Evolutionary conservation across 2,329 filamentous ascomycete genomes (phyloP).

Genomic region (Diaporthe aspalathi): DNA sequence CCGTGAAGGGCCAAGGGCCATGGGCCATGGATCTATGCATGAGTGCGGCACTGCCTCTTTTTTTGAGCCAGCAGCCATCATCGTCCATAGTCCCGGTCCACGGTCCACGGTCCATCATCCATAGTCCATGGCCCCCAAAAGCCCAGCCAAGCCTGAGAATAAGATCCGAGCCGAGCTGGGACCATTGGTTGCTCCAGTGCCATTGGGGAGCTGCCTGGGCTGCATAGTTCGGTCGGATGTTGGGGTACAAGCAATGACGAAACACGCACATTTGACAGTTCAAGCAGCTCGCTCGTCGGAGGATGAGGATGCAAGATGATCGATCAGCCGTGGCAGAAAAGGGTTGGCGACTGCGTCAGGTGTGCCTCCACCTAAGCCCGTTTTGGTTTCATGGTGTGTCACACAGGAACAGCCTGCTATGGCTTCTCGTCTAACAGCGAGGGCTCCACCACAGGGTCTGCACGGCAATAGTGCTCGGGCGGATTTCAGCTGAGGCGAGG

Average conservation of each 20-base stretch:
- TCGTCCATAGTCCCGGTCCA: not conserved
- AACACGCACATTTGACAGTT: not conserved
- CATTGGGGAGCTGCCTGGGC: too few relatives aligned
- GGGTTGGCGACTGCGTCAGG: conserved; percentile 30
- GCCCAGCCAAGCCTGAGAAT: not conserved
- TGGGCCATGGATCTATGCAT: conserved; percentile 11
- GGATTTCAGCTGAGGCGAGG: conserved; percentile 1
- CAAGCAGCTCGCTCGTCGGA: conserved; percentile 1
- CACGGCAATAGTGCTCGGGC: not conserved
- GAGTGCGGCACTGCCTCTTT: not conserved
- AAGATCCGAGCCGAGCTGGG: not conserved
- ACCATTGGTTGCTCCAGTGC: not conserved
- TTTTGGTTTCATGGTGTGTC: conserved; percentile 29
- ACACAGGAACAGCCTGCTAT: not conserved
- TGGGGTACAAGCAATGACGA: conserved; percentile 10
- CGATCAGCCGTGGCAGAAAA: conserved; percentile 6
- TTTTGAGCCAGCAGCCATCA: not conserved
- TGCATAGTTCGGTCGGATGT: not conserved
- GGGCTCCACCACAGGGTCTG: not conserved
- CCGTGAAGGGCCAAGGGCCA: not conserved
- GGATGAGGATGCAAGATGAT: conserved; percentile 10
- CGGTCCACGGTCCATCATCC: not conserved
- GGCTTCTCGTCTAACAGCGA: conserved; percentile 3
- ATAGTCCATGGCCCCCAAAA: not conserved
- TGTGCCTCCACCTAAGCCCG: conserved; percentile 27